phyloP scores from a whole-genome alignment of 129 eudicot genomes.

The Lactuca saligna region DNA sequence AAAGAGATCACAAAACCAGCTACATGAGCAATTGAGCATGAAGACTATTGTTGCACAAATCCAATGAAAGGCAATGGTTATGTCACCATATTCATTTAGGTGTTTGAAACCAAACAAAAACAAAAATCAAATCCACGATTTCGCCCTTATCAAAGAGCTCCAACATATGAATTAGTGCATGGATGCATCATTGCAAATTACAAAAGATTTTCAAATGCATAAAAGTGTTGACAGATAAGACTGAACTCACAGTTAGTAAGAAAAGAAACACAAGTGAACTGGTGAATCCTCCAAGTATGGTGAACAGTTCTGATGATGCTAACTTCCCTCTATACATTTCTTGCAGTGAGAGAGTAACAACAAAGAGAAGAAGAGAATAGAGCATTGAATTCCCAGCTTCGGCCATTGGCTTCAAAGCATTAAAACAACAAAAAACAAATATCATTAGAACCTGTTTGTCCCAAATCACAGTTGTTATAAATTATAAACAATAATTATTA shows the following conservation, averaged over 20 bases:
- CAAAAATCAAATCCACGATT: neutral
- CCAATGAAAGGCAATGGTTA: neutral
- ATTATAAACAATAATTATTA: neutral
- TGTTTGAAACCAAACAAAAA: neutral
- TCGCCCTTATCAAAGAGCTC: neutral
- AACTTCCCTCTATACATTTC: slow-evolving; percentile 80
- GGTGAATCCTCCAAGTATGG: slow-evolving; percentile 94
- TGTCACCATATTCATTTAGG: too few species aligned
- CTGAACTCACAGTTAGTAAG: slow-evolving; percentile 63
- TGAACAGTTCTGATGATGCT: slow-evolving; percentile 83
- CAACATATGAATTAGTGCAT: neutral
- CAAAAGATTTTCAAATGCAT: neutral
- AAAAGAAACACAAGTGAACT: slow-evolving; percentile 77
- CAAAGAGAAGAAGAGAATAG: slow-evolving; percentile 67
- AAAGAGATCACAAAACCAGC: too few species aligned
- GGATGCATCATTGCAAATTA: neutral
- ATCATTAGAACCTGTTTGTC: slow-evolving; percentile 4
- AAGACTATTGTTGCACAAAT: slow-evolving; percentile 2
- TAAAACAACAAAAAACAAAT: slow-evolving; percentile 12
- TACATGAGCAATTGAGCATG: too few species aligned
- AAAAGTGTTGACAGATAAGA: neutral
- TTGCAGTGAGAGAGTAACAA: slow-evolving; percentile 77
- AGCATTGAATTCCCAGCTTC: slow-evolving; percentile 81
- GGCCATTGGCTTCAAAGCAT: slow-evolving; percentile 52
- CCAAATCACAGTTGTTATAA: neutral